These are phyloP conservation scores for Trichoderma semiorbis DNA, from an alignment of 2,329 filamentous ascomycete species.

Conservation along the genomic window DNA sequence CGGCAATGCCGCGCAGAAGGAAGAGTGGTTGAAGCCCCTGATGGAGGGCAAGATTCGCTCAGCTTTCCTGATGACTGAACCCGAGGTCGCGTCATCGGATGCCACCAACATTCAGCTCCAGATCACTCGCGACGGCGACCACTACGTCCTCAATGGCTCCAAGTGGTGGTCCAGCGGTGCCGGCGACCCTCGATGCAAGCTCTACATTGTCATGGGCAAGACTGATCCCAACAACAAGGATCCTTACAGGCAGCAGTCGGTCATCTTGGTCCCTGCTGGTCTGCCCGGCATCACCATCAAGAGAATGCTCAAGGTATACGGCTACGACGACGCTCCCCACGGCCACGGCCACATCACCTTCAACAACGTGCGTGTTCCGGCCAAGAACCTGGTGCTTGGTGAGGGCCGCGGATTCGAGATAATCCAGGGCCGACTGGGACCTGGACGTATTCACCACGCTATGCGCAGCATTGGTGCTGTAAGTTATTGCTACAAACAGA, in stretches of 20 bases:
- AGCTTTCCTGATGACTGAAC: constrained; percentile 93
- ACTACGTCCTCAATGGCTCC: constrained; percentile 89
- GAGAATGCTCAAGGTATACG: constrained; percentile 90
- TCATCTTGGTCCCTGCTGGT: constrained; percentile 79
- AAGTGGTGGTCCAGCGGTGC: constrained; percentile 99
- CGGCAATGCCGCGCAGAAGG: constrained; percentile 80
- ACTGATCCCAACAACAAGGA: constrained; percentile 71
- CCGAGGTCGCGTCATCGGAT: constrained; percentile 82
- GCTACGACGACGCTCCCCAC: constrained; percentile 97
- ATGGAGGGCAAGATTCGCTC: constrained; percentile 82
- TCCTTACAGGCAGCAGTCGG: constrained; percentile 86
- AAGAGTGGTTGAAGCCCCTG: constrained; percentile 75
- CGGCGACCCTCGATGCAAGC: constrained; percentile 83
- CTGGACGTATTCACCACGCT: constrained; percentile 94
- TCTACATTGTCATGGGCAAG: constrained; percentile 98
- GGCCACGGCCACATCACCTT: constrained; percentile 93
- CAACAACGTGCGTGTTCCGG: constrained; percentile 83
- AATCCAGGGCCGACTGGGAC: constrained; percentile 93
- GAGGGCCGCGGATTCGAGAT: constrained; percentile 96
- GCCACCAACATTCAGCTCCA: constrained; percentile 87
- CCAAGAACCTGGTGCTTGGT: constrained; percentile 80
- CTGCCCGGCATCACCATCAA: constrained; percentile 87
- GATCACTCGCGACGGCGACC: constrained; percentile 78
- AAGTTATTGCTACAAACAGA: constrained; percentile 30
- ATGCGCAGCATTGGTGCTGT: constrained; percentile 91